Conservation (phyloP, 1,284 basidiomycete species). For the Irpex sp. region DNA sequence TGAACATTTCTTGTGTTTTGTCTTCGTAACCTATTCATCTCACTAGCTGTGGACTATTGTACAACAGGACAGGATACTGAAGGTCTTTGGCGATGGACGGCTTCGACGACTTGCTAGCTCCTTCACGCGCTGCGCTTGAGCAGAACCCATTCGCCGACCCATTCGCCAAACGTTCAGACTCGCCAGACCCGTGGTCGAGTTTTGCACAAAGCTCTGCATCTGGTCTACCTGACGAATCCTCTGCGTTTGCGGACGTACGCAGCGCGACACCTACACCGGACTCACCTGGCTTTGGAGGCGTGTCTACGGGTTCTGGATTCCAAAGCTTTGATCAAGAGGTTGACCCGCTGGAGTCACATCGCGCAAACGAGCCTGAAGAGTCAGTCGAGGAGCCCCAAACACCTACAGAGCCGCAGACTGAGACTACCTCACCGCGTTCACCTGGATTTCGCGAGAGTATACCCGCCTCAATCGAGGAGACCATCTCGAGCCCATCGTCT, state of each 20-base stretch:
- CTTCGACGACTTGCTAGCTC: conserved; percentile 76
- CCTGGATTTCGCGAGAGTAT: conserved; percentile 31
- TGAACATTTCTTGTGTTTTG: no score
- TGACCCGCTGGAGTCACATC: conserved; percentile 42
- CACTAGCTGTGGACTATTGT: no score
- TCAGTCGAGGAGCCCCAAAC: conserved; percentile 1
- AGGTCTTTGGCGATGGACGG: conserved; percentile 28
- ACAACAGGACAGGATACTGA: neutral
- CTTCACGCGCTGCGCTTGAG: conserved; percentile 57
- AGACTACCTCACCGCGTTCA: conserved; percentile 15
- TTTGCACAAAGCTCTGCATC: conserved; percentile 18
- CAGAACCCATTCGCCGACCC: conserved; percentile 78
- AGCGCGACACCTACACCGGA: conserved; percentile 24
- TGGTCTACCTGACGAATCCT: conserved; percentile 24
- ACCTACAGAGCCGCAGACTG: conserved; percentile 7
- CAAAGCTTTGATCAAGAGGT: conserved; percentile 8
- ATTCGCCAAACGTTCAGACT: conserved; percentile 59
- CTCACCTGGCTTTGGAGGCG: conserved; percentile 13
- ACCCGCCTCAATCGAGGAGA: conserved; percentile 21
- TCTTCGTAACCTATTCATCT: no score
- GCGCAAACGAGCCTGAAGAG: conserved; percentile 18
- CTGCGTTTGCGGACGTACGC: conserved; percentile 32
- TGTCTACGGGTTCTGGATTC: conserved; percentile 1
- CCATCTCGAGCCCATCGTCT: neutral
- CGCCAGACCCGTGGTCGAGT: conserved; percentile 76